Base-by-base conservation (phyloP, 768 basidiomycete species). In the Termitomyces eurrhizus region DNA sequence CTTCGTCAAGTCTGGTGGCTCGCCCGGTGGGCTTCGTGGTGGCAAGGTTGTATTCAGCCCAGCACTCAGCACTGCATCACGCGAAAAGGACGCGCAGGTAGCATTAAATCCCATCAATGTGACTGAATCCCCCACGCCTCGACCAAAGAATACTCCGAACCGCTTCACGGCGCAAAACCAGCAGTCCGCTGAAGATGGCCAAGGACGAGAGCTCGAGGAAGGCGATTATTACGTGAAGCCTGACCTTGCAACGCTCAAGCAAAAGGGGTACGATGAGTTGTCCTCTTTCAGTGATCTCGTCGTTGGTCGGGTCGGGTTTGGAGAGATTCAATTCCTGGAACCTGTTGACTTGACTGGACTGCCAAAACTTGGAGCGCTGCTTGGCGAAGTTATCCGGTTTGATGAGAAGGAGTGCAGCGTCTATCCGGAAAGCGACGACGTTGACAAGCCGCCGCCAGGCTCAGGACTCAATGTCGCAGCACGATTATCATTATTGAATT, bases 221-320 rank as follows among this genome's bases (percentile, higher is more conserved):
- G 97, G 95, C 45, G 93, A 97, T 62, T 99, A 98, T 75, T 98
- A 87, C 83, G 85, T 90, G 59, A 87, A 87, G 64, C 97, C 97
- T 13, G 83, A 87, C 57, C 74, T 98, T 60, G 76, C 82, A 37
- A 82, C 81, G 36, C 83, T 98, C 63, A 85, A 87, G 68, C 83
- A 85, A 59, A 77, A 83, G 29, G 84, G 90, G 21, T 86, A 89
- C 68, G 84, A 88, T 64, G 85, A 93, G 58, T 77, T 98, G 29
- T 83, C 84, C 7, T 75, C 86, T 18, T 87, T 95, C 68, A 76
- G 83, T 59, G 86, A 86, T 64, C 85, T 99, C 66, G 80, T 89
- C 24, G 93, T 97, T 48, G 94, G 95, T 9, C 89, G 96, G n/a
- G 83, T 88, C 57, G 94, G 95, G 39, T 96, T 88, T 67, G 97